A percentile compares a stretch with the other conserved stretches of the same genome.
phyloP scores from a whole-genome alignment of 805 yeast genomes.

The Saccharomycopsis selenospora region DNA sequence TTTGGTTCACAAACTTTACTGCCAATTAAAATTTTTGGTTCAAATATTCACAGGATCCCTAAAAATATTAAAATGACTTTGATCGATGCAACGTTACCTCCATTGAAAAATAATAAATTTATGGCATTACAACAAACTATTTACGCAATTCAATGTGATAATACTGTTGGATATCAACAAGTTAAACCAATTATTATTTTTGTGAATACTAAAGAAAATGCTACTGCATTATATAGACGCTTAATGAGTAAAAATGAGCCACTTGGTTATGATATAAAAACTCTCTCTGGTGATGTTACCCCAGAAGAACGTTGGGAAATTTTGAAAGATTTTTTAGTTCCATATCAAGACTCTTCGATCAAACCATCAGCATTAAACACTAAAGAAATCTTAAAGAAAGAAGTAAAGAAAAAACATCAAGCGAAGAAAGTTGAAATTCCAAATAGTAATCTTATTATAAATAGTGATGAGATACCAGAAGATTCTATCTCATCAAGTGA shows the following conservation, averaged over 20 bases:
- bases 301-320: slow-evolving; percentile 47
- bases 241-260: slow-evolving; percentile 33
- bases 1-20: slow-evolving; percentile 51
- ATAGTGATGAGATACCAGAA: slow-evolving; percentile 9
- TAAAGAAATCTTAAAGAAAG: not conserved
- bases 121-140: slow-evolving; percentile 84
- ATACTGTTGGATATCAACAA: slow-evolving; percentile 65
- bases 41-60: slow-evolving; percentile 81
- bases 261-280: slow-evolving; percentile 49
- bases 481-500: not conserved
- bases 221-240: slow-evolving; percentile 47
- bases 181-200: slow-evolving; percentile 73
- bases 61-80: slow-evolving; percentile 62
- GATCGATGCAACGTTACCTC: slow-evolving; percentile 68
- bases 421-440: slow-evolving; percentile 23
- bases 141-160: slow-evolving; percentile 78
- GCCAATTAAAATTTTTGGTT: slow-evolving; percentile 55
- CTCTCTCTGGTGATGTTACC: slow-evolving; percentile 59
- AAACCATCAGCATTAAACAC: slow-evolving; percentile 20
- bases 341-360: not conserved
- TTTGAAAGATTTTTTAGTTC: slow-evolving; percentile 1
- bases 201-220: slow-evolving; percentile 68
- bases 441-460: slow-evolving; percentile 31
- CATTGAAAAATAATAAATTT: slow-evolving; percentile 76
- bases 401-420: slow-evolving; percentile 11